These are phyloP conservation scores for Asterionellopsis glacialis DNA, from an alignment of 108 stramenopile genomes.

Conservation along the genomic window DNA sequence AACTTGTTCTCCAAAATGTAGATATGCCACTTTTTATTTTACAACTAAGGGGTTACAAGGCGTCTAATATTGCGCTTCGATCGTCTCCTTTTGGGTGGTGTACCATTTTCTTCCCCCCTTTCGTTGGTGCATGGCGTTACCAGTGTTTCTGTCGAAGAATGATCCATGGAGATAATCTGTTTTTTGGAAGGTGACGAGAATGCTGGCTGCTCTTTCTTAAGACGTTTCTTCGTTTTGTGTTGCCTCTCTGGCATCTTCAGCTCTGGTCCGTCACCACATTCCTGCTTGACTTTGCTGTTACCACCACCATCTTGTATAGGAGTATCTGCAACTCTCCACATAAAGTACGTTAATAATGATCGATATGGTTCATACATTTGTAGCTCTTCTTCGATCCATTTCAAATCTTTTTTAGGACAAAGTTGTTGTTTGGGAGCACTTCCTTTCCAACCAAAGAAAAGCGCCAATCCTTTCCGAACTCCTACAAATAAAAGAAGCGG, in stretches of 20 bases:
- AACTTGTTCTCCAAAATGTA: too few species aligned
- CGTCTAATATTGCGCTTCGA: background rate
- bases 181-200: too few species aligned
- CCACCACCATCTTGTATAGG: background rate
- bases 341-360: constrained; percentile 38
- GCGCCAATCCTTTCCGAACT: constrained; percentile 49
- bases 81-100: background rate
- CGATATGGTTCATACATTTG: constrained; percentile 36
- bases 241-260: too few species aligned
- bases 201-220: too few species aligned
- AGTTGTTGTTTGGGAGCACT: constrained; percentile 18
- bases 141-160: too few species aligned
- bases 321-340: constrained; percentile 43
- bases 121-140: background rate
- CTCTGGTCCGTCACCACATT: too few species aligned
- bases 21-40: too few species aligned
- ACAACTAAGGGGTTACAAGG: too few species aligned
- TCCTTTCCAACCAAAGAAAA: constrained; percentile 23
- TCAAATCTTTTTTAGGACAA: constrained; percentile 34
- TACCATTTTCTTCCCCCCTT: background rate
- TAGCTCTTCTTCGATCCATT: constrained; percentile 14
- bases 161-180: too few species aligned
- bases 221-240: too few species aligned
- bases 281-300: too few species aligned
- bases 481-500: background rate